phyloP scores from a whole-genome alignment of 1,284 basidiomycete genomes.

The Tremellales sp. region DNA sequence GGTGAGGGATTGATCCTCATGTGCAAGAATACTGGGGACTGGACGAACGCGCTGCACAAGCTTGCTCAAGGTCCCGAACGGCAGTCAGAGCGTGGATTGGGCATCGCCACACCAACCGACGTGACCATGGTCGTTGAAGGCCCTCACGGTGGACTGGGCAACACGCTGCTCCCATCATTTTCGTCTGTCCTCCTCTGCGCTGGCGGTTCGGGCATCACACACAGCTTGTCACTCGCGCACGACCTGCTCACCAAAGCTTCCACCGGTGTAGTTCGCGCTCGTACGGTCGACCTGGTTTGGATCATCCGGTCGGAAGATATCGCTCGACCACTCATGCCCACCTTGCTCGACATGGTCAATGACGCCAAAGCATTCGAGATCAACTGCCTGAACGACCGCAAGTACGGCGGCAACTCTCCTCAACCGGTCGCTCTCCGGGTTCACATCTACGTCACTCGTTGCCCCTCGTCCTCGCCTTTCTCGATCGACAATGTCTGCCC shows the following conservation, averaged over 20 bases:
- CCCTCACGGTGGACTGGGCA: conserved; percentile 45
- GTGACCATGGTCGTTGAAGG: conserved; percentile 40
- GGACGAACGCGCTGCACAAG: conserved; percentile 38
- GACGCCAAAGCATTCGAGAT: conserved; percentile 35
- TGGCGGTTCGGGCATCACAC: conserved; percentile 46
- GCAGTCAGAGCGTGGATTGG: conserved; percentile 3
- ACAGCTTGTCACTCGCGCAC: conserved; percentile 36
- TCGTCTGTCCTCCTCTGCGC: conserved; percentile 42
- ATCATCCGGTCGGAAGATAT: conserved; percentile 35
- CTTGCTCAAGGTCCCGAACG: conserved; percentile 11
- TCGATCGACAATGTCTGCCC: conserved; percentile 1
- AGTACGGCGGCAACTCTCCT: conserved; percentile 18
- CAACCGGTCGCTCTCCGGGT: conserved; percentile 35
- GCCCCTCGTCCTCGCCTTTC: conserved; percentile 31
- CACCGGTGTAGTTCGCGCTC: conserved; percentile 39
- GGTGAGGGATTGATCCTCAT: conserved; percentile 41
- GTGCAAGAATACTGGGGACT: conserved; percentile 43
- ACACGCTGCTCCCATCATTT: conserved; percentile 42
- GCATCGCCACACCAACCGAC: background rate
- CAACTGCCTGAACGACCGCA: conserved; percentile 21
- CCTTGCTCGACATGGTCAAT: conserved; percentile 32
- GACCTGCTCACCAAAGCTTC: conserved; percentile 37
- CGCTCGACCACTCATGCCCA: conserved; percentile 36
- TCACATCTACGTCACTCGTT: conserved; percentile 41
- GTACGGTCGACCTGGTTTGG: conserved; percentile 47